Conservation (phyloP, 768 basidiomycete species). For the Russula abietina region DNA sequence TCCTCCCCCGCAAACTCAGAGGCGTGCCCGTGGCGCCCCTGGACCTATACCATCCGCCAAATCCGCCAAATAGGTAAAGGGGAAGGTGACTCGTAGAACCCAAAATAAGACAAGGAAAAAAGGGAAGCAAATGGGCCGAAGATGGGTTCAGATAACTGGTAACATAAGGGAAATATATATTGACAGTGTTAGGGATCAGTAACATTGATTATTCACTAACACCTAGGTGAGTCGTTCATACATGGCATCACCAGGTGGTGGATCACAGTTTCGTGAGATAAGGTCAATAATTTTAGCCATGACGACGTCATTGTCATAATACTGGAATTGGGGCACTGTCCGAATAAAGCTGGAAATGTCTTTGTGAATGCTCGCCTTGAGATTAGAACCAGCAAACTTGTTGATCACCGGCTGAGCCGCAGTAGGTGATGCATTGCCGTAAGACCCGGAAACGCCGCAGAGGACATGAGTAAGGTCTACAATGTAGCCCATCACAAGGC, state of each 20-base stretch:
- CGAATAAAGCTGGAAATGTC: not conserved
- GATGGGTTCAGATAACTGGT: not conserved
- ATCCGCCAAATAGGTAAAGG: not conserved
- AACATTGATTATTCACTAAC: not conserved
- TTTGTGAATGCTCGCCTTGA: not conserved
- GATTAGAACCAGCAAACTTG: not conserved
- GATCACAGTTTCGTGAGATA: not conserved
- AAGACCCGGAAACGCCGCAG: not conserved
- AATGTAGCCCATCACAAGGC: conserved; percentile 1
- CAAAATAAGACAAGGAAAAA: not conserved
- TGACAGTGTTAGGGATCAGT: not conserved
- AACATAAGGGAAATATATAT: not conserved
- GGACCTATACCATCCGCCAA: no score
- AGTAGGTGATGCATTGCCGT: not conserved
- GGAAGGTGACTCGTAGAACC: not conserved
- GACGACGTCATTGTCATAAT: not conserved
- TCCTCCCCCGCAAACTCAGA: no score
- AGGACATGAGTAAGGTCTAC: conserved; percentile 5
- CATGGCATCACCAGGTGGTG: not conserved
- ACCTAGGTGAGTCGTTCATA: not conserved
- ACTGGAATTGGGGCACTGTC: not conserved
- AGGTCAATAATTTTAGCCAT: conserved; percentile 3
- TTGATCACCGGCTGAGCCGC: not conserved
- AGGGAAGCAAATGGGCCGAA: no score
- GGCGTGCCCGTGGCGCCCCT: no score